Evolutionary conservation across 768 basidiomycete species (phyloP), one percentile per base, ranked within the genome.

Genomic region (Russula emetica): DNA sequence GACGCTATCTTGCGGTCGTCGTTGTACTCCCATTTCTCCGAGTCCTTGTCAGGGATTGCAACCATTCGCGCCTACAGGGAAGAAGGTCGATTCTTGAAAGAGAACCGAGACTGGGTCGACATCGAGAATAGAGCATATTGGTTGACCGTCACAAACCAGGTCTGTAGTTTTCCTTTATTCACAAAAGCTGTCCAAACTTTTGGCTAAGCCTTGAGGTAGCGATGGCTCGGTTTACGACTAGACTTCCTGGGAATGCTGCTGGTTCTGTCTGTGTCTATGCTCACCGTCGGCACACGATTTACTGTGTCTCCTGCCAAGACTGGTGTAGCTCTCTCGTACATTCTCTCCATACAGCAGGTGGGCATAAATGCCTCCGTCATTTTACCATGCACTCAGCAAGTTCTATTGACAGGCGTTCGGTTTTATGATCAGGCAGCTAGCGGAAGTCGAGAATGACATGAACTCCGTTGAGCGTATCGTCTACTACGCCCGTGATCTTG

Each of bases 361-460:
- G 76, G 71, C 63, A 45, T 52, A n/a, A 26, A 20, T 7, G 75
- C 73, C 5, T 45, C 51, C 26, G 49, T 52, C 5, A 58, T 40
- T 5, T 34, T 32, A 3, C 32, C 55, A 2, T 40, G 13, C 18
- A 60, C 36, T 45, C n/a, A 58, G 20, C 22, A 2, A 55, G 44
- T 45, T 55, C 34, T 64, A 40, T 11, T 55, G n/a, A n/a, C 64
- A 87, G 84, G 67, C 79, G 0, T 89, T 92, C 68, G 84, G 84
- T 24, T 91, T 84, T 84, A 80, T 90, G 73, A 82, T 89, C 49
- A 84, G 88, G 10, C 89, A 91, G 74, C 80, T 79, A 45, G 86
- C 89, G 2, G 93, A 95, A 72, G 87, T 94, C 14, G 93, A 96
- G 74, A 96, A 97, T 73, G 83, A 94, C 74, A 94, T 95, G 90